Evolutionary conservation across 2,329 filamentous ascomycete genomes (phyloP).

Genomic region (Ophiostoma pallidulum): DNA sequence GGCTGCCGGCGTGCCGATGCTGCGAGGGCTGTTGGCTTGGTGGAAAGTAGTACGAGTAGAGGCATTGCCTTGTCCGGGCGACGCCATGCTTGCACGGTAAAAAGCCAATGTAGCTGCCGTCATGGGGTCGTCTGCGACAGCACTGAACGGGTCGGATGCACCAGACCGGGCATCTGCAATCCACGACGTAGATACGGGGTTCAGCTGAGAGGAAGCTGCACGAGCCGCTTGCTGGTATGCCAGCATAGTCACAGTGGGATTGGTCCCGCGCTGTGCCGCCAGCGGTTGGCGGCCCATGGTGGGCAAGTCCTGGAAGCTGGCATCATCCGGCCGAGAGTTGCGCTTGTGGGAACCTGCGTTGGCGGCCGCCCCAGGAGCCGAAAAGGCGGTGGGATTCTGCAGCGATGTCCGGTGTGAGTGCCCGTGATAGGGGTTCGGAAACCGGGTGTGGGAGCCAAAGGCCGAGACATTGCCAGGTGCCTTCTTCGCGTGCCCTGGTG

Average conservation of each 20-base stretch:
- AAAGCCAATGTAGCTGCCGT: not conserved
- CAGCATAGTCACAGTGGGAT: not conserved
- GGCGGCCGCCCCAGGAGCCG: constrained; percentile 4
- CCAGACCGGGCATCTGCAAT: constrained; percentile 18
- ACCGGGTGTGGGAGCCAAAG: constrained; percentile 4
- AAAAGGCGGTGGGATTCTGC: constrained; percentile 19
- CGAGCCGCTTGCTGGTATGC: not conserved
- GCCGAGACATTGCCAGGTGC: not conserved
- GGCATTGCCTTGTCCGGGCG: constrained; percentile 30
- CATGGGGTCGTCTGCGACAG: no score
- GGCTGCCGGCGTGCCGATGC: constrained; percentile 7
- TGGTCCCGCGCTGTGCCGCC: not conserved
- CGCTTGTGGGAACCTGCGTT: constrained; percentile 6
- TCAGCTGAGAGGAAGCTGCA: constrained; percentile 33
- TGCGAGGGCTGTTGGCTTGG: constrained; percentile 22
- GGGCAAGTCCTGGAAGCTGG: not conserved
- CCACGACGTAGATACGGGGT: constrained; percentile 40
- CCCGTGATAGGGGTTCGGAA: constrained; percentile 31
- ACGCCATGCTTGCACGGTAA: constrained; percentile 23
- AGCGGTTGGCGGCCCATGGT: constrained; percentile 6
- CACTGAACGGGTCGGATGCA: not conserved
- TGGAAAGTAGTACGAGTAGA: constrained; percentile 24
- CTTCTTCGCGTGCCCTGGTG: not conserved
- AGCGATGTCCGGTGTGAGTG: constrained; percentile 38
- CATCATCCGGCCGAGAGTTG: constrained; percentile 8